Conservation (phyloP, 768 basidiomycete genomes). For the Suillus subalutaceus region DNA sequence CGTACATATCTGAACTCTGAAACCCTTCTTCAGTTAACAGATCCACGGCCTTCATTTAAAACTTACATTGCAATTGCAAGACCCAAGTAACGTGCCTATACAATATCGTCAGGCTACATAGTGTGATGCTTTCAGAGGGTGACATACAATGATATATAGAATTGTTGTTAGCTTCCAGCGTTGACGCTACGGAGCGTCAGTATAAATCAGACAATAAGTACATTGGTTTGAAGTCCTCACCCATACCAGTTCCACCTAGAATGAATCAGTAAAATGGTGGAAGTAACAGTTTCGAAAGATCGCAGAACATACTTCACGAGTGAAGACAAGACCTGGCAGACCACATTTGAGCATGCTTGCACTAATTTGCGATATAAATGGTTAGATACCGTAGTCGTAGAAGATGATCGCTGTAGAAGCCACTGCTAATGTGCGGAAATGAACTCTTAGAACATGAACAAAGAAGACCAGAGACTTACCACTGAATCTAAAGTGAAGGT, state of each 20-base stretch:
- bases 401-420: slow-evolving; percentile 3
- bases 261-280: not conserved
- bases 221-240: not conserved
- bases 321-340: not conserved
- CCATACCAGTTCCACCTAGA: slow-evolving; percentile 5
- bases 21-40: not conserved
- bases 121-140: too few relatives aligned
- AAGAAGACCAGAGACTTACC: not conserved
- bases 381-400: slow-evolving; percentile 3
- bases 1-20: slow-evolving; percentile 3
- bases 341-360: not conserved
- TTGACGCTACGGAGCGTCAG: not conserved
- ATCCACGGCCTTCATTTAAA: not conserved
- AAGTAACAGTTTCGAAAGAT: not conserved
- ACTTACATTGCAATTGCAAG: not conserved
- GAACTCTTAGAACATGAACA: not conserved
- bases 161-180: not conserved
- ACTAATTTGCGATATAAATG: not conserved
- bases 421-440: not conserved
- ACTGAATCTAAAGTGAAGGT: not conserved
- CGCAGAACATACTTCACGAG: not conserved
- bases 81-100: slow-evolving; percentile 3
- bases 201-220: not conserved
- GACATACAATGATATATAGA: slow-evolving; percentile 1
- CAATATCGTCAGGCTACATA: not conserved